These are phyloP conservation scores for Fistulifera pelliculosa DNA, from an alignment of 108 stramenopile species.

Conservation along the genomic window DNA sequence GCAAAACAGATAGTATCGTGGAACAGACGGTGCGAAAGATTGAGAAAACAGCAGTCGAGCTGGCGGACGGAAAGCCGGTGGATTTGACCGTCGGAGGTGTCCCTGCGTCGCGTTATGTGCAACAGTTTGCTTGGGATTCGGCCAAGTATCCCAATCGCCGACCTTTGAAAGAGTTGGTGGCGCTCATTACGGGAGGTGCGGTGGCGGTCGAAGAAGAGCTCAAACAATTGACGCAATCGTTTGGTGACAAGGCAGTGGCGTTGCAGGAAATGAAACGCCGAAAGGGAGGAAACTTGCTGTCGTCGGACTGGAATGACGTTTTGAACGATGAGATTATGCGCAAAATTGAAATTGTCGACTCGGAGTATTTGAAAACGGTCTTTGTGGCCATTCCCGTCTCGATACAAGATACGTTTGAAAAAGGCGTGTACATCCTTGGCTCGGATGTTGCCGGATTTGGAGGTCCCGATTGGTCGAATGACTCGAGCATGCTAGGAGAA, in stretches of 20 bases:
- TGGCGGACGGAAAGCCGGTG: slow-evolving; percentile 45
- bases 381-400: slow-evolving; percentile 76
- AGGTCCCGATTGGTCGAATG: slow-evolving; percentile 81
- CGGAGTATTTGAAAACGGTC: slow-evolving; percentile 85
- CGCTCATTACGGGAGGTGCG: slow-evolving; percentile 68
- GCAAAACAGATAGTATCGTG: slow-evolving; percentile 72
- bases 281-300: slow-evolving; percentile 72
- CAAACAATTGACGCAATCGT: slow-evolving; percentile 71
- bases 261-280: slow-evolving; percentile 66
- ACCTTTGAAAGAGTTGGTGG: slow-evolving; percentile 79
- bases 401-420: slow-evolving; percentile 55
- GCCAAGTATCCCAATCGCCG: slow-evolving; percentile 88
- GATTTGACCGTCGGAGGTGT: slow-evolving; percentile 80
- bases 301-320: slow-evolving; percentile 80
- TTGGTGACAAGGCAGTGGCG: slow-evolving; percentile 72
- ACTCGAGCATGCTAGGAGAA: slow-evolving; percentile 57
- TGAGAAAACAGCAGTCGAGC: slow-evolving; percentile 70
- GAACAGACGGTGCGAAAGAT: slow-evolving; percentile 87
- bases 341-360: slow-evolving; percentile 63
- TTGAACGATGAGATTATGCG: slow-evolving; percentile 66
- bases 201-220: slow-evolving; percentile 86
- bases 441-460: slow-evolving; percentile 79
- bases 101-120: slow-evolving; percentile 73
- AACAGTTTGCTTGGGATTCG: slow-evolving; percentile 92
- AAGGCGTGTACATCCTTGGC: slow-evolving; percentile 53